Percentiles rank a stretch among this genome's conserved stretches.
Evolutionary conservation across 2,329 filamentous ascomycete genomes (phyloP).

Genomic region (Fusarium haematococcum): DNA sequence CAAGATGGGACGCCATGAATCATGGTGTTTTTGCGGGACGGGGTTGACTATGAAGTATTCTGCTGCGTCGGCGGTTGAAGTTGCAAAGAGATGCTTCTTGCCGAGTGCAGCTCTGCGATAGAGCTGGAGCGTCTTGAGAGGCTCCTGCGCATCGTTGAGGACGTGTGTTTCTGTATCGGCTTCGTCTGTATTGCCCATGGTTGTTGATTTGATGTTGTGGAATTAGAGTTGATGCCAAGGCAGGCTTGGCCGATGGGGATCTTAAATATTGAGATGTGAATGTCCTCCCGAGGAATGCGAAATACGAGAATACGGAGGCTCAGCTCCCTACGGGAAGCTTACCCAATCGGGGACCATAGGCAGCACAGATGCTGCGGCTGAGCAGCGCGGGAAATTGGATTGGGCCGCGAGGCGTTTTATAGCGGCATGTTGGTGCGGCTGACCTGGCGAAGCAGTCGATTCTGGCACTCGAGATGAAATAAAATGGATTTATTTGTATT

Average conservation of each 20-base stretch:
- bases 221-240: neutral
- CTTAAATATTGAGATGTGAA: neutral
- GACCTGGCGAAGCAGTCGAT: neutral
- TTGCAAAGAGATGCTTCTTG: conserved; percentile 26
- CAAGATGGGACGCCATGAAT: conserved; percentile 29
- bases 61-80: neutral
- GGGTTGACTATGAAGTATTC: conserved; percentile 30
- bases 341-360: neutral
- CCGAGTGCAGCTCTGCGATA: conserved; percentile 20
- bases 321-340: neutral
- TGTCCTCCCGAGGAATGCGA: neutral
- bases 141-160: neutral
- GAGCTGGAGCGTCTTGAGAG: conserved; percentile 14
- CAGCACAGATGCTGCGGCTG: neutral
- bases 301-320: neutral
- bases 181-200: neutral
- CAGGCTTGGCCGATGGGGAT: neutral
- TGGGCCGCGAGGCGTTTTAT: neutral
- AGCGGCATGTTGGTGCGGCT: neutral
- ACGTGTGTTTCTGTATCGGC: neutral
- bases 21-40: conserved; percentile 27
- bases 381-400: neutral
- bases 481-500: neutral
- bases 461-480: neutral
- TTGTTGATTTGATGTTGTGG: neutral